Evolutionary conservation across 1,284 basidiomycete genomes (phyloP).

Genomic region (Irpex sp.): DNA sequence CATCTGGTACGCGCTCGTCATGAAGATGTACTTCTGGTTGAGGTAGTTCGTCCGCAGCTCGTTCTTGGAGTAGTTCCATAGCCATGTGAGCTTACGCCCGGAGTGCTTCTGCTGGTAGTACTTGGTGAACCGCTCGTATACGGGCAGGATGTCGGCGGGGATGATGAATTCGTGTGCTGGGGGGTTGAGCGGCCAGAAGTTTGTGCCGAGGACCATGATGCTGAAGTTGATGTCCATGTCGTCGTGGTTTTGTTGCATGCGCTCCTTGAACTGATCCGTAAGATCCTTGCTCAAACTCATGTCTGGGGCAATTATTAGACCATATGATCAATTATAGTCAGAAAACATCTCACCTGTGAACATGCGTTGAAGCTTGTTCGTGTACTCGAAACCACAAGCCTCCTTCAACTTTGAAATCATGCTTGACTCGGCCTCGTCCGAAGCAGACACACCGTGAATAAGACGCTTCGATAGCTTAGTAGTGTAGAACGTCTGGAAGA

Average conservation of each 20-base stretch:
- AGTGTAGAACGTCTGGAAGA: slow-evolving; percentile 99
- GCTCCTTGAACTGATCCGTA: slow-evolving; percentile 95
- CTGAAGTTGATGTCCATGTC: slow-evolving; percentile 89
- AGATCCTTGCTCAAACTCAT: slow-evolving; percentile 96
- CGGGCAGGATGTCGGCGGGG: slow-evolving; percentile 82
- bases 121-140: slow-evolving; percentile 89
- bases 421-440: slow-evolving; percentile 94
- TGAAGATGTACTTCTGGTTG: slow-evolving; percentile 93
- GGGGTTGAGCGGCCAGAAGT: slow-evolving; percentile 93
- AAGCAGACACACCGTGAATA: slow-evolving; percentile 90
- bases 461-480: slow-evolving; percentile 95
- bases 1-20: slow-evolving; percentile 95
- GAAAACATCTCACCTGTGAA: slow-evolving; percentile 72
- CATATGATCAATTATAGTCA: background rate
- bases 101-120: slow-evolving; percentile 95
- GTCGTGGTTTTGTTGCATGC: slow-evolving; percentile 82
- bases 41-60: slow-evolving; percentile 93
- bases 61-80: slow-evolving; percentile 98
- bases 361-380: slow-evolving; percentile 97
- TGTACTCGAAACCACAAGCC: slow-evolving; percentile 98
- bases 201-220: slow-evolving; percentile 92
- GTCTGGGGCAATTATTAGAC: slow-evolving; percentile 48
- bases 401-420: slow-evolving; percentile 99
- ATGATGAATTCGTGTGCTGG: slow-evolving; percentile 86
- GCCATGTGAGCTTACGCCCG: slow-evolving; percentile 94